Conservation (phyloP, 768 basidiomycete genomes). For the Kockovaella imperatae region DNA sequence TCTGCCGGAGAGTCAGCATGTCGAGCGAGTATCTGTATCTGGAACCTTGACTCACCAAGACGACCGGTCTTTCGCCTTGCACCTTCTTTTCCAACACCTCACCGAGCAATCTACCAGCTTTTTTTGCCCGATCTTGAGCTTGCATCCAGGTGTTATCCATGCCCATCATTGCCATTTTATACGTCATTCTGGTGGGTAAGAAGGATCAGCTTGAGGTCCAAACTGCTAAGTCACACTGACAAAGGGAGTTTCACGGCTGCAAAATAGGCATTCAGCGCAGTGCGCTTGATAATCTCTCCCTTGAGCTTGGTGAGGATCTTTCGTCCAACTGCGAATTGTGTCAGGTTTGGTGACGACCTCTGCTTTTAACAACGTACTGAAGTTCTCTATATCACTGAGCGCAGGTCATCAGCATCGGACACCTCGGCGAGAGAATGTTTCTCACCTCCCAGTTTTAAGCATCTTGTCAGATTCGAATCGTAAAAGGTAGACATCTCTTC, state of each 20-base stretch:
- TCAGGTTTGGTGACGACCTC: not conserved
- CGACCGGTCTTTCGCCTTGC: slow-evolving; percentile 48
- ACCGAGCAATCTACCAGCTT: slow-evolving; percentile 48
- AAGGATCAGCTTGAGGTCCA: not conserved
- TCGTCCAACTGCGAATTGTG: slow-evolving; percentile 34
- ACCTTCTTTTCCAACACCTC: slow-evolving; percentile 48
- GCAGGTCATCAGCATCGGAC: not conserved
- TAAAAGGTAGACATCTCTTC: slow-evolving; percentile 47
- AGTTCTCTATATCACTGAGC: slow-evolving; percentile 25
- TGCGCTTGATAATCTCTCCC: slow-evolving; percentile 48
- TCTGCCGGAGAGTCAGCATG: slow-evolving; percentile 17
- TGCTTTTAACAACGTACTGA: slow-evolving; percentile 19
- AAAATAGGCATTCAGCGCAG: slow-evolving; percentile 47
- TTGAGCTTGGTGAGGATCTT: slow-evolving; percentile 41
- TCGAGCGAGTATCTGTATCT: not conserved
- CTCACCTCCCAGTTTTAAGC: slow-evolving; percentile 31
- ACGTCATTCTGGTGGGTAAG: slow-evolving; percentile 24
- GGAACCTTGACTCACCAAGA: slow-evolving; percentile 45
- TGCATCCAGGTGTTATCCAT: slow-evolving; percentile 45
- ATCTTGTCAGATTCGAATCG: slow-evolving; percentile 43
- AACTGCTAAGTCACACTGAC: slow-evolving; percentile 12
- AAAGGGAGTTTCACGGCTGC: slow-evolving; percentile 43
- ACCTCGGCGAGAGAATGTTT: slow-evolving; percentile 5
- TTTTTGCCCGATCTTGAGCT: slow-evolving; percentile 47
- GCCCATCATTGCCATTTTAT: slow-evolving; percentile 40